Percentiles rank a stretch among this genome's conserved stretches.
Conservation (phyloP, 176 grass and related monocot species). For the Saccharum officinarum region DNA sequence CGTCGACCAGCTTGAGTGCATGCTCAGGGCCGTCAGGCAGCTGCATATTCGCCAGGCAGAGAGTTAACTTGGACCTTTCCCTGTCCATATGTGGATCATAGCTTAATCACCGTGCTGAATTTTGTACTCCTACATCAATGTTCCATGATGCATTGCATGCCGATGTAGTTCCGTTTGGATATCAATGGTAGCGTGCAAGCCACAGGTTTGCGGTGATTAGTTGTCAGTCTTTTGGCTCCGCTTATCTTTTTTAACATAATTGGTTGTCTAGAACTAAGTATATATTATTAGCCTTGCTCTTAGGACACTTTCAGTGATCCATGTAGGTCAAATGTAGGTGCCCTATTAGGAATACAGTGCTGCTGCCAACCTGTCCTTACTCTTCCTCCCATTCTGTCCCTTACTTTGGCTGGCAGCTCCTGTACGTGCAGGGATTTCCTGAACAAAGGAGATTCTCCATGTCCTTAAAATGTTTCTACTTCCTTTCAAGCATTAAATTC, state of each 20-base stretch:
- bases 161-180: not conserved
- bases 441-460: slow-evolving; percentile 27
- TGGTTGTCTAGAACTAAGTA: not conserved
- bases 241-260: not conserved
- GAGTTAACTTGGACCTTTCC: slow-evolving; percentile 81
- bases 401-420: slow-evolving; percentile 27
- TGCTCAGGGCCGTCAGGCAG: slow-evolving; percentile 40
- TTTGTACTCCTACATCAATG: not conserved
- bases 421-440: slow-evolving; percentile 32
- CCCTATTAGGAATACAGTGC: slow-evolving; percentile 3
- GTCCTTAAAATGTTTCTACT: slow-evolving; percentile 13
- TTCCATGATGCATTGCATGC: not conserved
- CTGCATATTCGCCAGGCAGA: slow-evolving; percentile 27
- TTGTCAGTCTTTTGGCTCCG: not conserved
- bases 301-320: not conserved
- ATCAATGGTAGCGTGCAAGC: not conserved
- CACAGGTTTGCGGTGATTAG: not conserved
- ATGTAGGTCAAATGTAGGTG: not conserved
- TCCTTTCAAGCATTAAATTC: slow-evolving; percentile 9
- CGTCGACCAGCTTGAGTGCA: slow-evolving; percentile 49
- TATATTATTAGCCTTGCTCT: too few relatives aligned
- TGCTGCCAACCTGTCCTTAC: not conserved
- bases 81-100: slow-evolving; percentile 73
- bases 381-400: not conserved
- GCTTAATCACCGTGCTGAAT: slow-evolving; percentile 23